Evolutionary conservation across 257 asterid genomes (phyloP).

Genomic region (Solanum virginianum): DNA sequence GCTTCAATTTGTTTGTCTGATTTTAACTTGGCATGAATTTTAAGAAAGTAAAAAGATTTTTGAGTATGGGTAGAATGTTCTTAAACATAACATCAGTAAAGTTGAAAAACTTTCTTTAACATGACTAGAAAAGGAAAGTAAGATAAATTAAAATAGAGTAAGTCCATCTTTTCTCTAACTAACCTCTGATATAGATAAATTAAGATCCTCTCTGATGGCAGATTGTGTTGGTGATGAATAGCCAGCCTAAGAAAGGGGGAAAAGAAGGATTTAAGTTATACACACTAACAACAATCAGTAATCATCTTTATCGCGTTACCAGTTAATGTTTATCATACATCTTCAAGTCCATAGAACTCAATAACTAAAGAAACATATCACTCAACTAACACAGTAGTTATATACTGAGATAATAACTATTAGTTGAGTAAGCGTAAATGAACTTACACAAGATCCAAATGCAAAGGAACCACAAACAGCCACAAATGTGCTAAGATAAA

Average conservation of each 20-base stretch:
- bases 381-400: not conserved
- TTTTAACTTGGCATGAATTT: not conserved
- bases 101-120: not conserved
- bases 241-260: constrained; percentile 48
- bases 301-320: not conserved
- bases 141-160: not conserved
- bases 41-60: not conserved
- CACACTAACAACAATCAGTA: not conserved
- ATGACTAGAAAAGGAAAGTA: not conserved
- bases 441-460: constrained; percentile 79
- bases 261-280: not conserved
- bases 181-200: constrained; percentile 80
- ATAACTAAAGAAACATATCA: not conserved
- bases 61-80: not conserved
- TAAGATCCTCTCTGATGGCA: constrained; percentile 61
- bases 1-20: too few relatives aligned
- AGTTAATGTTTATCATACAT: not conserved
- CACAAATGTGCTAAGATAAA: constrained; percentile 59
- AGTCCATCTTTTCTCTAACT: constrained; percentile 6
- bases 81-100: not conserved
- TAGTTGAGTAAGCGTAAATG: not conserved
- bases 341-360: not conserved
- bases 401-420: not conserved
- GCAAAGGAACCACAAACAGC: constrained; percentile 87
- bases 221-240: constrained; percentile 90